Percentiles rank a stretch among this genome's conserved stretches.
Evolutionary conservation across 2,329 filamentous ascomycete genomes (phyloP).

Genomic region (Paecilomyces sp.): DNA sequence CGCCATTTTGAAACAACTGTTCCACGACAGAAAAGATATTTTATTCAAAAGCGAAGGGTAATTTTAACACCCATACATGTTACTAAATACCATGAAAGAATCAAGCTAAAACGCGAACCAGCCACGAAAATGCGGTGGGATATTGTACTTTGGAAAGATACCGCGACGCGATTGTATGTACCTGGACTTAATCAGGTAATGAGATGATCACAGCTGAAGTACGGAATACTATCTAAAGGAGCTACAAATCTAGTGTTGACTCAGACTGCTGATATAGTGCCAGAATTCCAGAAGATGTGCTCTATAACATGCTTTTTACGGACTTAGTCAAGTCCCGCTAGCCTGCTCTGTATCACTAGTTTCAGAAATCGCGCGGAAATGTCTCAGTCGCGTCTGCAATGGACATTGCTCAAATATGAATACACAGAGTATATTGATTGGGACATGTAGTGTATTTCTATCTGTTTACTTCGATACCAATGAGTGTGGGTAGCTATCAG

Average conservation of each 20-base stretch:
- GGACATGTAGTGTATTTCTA: no score
- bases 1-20: neutral
- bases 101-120: neutral
- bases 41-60: neutral
- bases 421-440: no score
- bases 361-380: neutral
- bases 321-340: neutral
- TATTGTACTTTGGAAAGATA: neutral
- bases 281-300: neutral
- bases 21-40: neutral
- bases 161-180: neutral
- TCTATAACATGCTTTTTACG: neutral
- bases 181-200: neutral
- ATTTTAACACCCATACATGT: neutral
- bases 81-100: neutral
- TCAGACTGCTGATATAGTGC: neutral
- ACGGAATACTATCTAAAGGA: no score
- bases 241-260: neutral
- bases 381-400: neutral
- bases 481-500: no score
- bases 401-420: neutral
- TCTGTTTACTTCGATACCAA: no score
- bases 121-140: neutral
- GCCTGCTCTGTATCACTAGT: neutral
- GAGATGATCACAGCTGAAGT: neutral